A percentile compares a stretch with the other conserved stretches of the same genome.
These are phyloP conservation scores for Coemansia sp. DNA, from an alignment of 192 early-diverging fungal species.

Conservation along the genomic window DNA sequence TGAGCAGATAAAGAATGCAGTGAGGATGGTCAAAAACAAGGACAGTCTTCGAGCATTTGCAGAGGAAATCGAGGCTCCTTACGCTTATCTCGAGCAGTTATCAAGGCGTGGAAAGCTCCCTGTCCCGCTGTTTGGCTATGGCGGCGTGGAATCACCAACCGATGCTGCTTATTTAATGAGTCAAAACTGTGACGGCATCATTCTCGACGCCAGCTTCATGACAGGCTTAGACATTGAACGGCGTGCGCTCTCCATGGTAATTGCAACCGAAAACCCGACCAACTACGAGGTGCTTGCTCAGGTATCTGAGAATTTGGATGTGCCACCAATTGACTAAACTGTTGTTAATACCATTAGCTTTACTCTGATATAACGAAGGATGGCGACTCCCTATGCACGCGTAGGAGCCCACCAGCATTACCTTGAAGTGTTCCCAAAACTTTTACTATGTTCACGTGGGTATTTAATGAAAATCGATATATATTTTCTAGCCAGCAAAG, in stretches of 20 bases:
- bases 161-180: slow-evolving; percentile 98
- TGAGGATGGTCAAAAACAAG: slow-evolving; percentile 55
- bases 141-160: slow-evolving; percentile 92
- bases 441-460: too few relatives aligned
- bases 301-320: background rate
- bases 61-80: slow-evolving; percentile 83
- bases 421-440: too few relatives aligned
- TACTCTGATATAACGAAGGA: too few relatives aligned
- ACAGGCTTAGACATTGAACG: slow-evolving; percentile 81
- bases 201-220: slow-evolving; percentile 92
- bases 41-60: slow-evolving; percentile 80
- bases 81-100: slow-evolving; percentile 79
- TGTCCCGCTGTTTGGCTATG: slow-evolving; percentile 96
- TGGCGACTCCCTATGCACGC: too few relatives aligned
- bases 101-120: slow-evolving; percentile 81
- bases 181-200: slow-evolving; percentile 93
- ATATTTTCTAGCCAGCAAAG: too few relatives aligned
- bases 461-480: too few relatives aligned
- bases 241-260: slow-evolving; percentile 83
- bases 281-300: slow-evolving; percentile 44
- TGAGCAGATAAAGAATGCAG: slow-evolving; percentile 53
- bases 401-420: too few relatives aligned
- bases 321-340: slow-evolving; percentile 3
- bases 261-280: slow-evolving; percentile 89
- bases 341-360: background rate